Base-by-base conservation (phyloP, 805 yeast species). In the Kregervanrija delftensis region DNA sequence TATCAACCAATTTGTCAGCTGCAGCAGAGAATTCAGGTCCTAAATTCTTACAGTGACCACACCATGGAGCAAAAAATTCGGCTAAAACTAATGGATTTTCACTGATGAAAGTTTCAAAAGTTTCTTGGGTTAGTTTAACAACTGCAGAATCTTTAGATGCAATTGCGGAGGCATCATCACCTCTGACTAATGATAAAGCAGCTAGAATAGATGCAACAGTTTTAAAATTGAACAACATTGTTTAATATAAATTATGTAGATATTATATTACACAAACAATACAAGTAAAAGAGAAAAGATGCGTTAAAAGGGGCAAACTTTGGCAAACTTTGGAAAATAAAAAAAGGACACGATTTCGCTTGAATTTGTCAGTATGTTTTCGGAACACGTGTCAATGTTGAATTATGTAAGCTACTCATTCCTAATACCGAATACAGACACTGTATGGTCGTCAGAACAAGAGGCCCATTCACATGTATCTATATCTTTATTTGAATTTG, bases 21-120 rank as follows among this genome's bases (percentile, higher is more conserved):
- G 96, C 96, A 55, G 76, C 65, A 43, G 79, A 71, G 54, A 74
- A 86, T 64, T 87, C 83, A 33, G 96, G 96, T 11, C 88, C 96
- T 52, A 87, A 69, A 41, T 76, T 76, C 72, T 90, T 88, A 75
- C 97, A 90, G 70, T 90, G 93, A 13, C 96, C 96, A 74, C 97
- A 90, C 97, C 98, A 91, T 63, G 97, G 95, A 13, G 96, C 96
- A 64, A 83, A 87, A 67, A 87, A 87, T 67, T 87, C 95, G 15
- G 91, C 84, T 50, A 87, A 68, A 16, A 87, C 95, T 54, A 90
- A 72, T 33, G 88, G 85, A 69, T 90, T 84, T 45, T 74, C 78
- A 40, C 69, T 66, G 51, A 91, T 66, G 65, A 86, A 87, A 12
- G 72, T 64, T 46, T 76, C 75, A 63, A 86, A 91, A 47, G 74